Conservation (phyloP, 768 basidiomycete genomes). For the Hericium erinaceus region DNA sequence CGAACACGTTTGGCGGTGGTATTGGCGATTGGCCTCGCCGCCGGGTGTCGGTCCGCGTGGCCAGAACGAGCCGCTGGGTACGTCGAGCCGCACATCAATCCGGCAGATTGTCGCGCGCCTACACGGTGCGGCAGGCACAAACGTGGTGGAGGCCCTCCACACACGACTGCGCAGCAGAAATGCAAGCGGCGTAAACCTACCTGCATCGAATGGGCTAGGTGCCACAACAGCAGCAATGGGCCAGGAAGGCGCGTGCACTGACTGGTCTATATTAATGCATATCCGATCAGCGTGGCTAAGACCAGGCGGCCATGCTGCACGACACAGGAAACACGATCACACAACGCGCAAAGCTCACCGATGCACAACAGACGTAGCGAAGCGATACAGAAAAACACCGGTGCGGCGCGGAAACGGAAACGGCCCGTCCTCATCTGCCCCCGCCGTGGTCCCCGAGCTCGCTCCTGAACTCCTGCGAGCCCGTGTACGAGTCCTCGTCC, state of each 20-base stretch:
- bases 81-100: no score
- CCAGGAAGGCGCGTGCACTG: not conserved
- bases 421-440: conserved; percentile 1
- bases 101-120: no score
- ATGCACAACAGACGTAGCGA: conserved; percentile 17
- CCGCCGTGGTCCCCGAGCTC: conserved; percentile 8
- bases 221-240: conserved; percentile 5
- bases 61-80: no score
- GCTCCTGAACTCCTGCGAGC: conserved; percentile 14
- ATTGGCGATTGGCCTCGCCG: no score
- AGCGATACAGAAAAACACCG: conserved; percentile 6
- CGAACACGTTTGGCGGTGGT: no score
- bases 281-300: conserved; percentile 13
- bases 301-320: conserved; percentile 9
- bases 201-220: not conserved
- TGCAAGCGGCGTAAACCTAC: no score
- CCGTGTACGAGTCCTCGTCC: conserved; percentile 12
- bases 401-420: not conserved
- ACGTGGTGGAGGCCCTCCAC: no score
- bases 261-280: conserved; percentile 13
- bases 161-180: no score
- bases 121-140: no score
- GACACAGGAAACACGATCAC: not conserved
- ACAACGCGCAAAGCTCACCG: conserved; percentile 12
- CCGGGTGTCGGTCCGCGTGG: no score